Percentiles rank a stretch among this genome's conserved stretches.
phyloP scores from a whole-genome alignment of 2,329 filamentous ascomycete genomes.

The Arthrinium phaeospermum region DNA sequence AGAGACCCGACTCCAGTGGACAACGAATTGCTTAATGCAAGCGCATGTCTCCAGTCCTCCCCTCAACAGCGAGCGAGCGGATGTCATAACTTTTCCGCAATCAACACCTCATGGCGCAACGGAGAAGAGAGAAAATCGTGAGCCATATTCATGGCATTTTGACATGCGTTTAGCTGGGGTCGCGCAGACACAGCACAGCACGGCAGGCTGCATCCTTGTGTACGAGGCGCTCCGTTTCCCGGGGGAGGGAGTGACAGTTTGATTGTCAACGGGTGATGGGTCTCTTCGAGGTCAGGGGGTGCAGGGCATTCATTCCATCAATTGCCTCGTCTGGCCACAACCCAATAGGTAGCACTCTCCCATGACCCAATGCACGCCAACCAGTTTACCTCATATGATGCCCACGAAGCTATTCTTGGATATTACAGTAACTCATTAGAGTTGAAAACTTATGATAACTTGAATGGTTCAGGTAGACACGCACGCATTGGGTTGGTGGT shows the following conservation, averaged over 20 bases:
- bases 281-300: not conserved
- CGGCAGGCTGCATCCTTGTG: not conserved
- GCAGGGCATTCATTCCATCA: not conserved
- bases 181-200: not conserved
- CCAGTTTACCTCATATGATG: not conserved
- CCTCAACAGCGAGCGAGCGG: not conserved
- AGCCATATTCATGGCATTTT: not conserved
- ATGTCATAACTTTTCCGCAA: not conserved
- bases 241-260: no score
- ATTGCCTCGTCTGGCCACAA: not conserved
- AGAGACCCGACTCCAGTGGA: not conserved
- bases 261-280: not conserved
- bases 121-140: not conserved
- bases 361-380: not conserved
- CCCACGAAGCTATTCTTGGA: not conserved
- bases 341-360: not conserved
- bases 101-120: not conserved
- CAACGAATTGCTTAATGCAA: slow-evolving; percentile 1
- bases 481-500: not conserved
- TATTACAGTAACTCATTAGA: not conserved
- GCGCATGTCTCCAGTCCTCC: not conserved
- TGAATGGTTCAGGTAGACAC: not conserved
- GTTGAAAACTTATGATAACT: not conserved
- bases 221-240: not conserved
- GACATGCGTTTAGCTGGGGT: not conserved